These are phyloP conservation scores for Dictyostelium citrinum DNA, from an alignment of 78 protist genomes.

Conservation along the genomic window DNA sequence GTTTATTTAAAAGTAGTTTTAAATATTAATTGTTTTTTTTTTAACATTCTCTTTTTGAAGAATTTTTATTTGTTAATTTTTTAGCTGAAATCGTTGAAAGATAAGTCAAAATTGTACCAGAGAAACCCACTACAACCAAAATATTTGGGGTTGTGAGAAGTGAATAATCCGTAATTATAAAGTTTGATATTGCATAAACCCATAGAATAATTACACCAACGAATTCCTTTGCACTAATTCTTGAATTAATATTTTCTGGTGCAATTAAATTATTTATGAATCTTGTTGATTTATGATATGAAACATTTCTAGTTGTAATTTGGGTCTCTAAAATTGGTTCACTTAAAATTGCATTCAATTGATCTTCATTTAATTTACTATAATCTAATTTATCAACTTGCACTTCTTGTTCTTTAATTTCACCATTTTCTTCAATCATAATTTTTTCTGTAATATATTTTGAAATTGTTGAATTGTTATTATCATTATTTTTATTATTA, in stretches of 20 bases:
- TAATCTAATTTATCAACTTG: conserved; percentile 25
- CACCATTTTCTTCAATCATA: neutral
- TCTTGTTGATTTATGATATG: neutral
- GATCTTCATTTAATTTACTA: conserved; percentile 11
- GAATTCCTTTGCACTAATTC: conserved; percentile 27
- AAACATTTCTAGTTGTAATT: conserved; percentile 10
- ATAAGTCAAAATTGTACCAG: conserved; percentile 29
- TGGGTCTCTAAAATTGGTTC: conserved; percentile 22
- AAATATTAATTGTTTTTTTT: no score
- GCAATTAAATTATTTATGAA: conserved; percentile 65
- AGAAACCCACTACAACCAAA: conserved; percentile 6
- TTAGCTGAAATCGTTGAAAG: conserved; percentile 34
- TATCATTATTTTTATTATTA: no score
- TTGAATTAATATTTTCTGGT: conserved; percentile 7
- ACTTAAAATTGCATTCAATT: conserved; percentile 37
- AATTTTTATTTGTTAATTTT: conserved; percentile 12
- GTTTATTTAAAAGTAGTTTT: no score
- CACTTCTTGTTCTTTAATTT: neutral
- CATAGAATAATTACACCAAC: neutral
- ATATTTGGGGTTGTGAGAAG: neutral
- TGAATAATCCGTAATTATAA: neutral
- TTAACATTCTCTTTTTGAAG: conserved; percentile 35
- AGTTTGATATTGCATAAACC: conserved; percentile 21
- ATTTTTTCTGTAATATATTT: neutral
- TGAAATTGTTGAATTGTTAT: neutral